A percentile compares a stretch with the other conserved stretches of the same genome.
Conservation (phyloP, 495 filamentous ascomycete genomes). For the Rhypophila decipiens region DNA sequence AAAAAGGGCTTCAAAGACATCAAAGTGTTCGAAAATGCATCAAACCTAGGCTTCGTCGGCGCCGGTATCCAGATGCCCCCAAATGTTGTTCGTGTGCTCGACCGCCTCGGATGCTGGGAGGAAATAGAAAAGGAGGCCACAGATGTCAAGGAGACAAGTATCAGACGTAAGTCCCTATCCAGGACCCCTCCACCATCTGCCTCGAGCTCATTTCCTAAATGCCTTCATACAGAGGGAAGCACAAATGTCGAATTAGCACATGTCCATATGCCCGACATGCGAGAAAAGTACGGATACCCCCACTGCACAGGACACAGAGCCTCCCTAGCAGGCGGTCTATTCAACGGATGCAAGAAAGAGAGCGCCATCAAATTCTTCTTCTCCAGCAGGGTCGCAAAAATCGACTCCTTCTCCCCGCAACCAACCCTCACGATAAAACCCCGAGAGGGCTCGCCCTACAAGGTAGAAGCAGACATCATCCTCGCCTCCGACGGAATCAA, state of each 20-base stretch:
- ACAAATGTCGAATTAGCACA: conserved; percentile 61
- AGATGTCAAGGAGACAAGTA: conserved; percentile 39
- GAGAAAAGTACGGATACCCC: conserved; percentile 60
- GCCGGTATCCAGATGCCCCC: conserved; percentile 78
- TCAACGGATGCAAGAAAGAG: conserved; percentile 59
- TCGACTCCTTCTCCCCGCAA: conserved; percentile 49
- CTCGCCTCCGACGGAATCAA: conserved; percentile 73
- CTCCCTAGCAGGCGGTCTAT: conserved; percentile 63
- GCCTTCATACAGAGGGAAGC: conserved; percentile 51
- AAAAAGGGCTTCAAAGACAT: conserved; percentile 67
- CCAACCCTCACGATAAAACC: conserved; percentile 52
- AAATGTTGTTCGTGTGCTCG: conserved; percentile 71
- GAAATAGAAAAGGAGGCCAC: conserved; percentile 59
- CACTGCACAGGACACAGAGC: conserved; percentile 76
- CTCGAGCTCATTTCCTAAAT: not conserved
- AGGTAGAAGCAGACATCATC: conserved; percentile 59
- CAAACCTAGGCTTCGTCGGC: conserved; percentile 72
- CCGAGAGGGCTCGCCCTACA: conserved; percentile 49
- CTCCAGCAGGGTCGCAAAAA: conserved; percentile 44
- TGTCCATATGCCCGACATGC: conserved; percentile 61
- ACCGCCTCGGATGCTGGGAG: conserved; percentile 61
- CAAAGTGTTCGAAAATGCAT: conserved; percentile 65
- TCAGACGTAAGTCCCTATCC: conserved; percentile 25
- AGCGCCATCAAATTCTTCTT: conserved; percentile 65
- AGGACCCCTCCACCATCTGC: not conserved